These are phyloP conservation scores for Sarcodon aspratus DNA, from an alignment of 768 basidiomycete species.

Conservation along the genomic window DNA sequence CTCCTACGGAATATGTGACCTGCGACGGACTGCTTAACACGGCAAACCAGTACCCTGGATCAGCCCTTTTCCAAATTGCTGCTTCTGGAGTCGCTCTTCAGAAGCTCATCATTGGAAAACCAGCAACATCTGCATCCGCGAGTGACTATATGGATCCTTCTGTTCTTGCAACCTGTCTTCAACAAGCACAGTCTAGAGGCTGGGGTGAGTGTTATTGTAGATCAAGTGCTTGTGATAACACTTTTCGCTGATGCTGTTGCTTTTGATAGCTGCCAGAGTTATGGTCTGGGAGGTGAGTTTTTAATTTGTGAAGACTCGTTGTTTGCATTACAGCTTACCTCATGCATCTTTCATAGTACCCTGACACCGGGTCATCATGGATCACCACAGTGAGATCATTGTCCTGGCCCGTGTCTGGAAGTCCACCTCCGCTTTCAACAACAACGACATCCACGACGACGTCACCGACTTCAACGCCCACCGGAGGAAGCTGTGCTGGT, in stretches of 20 bases:
- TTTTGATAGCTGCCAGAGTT: conserved; percentile 21
- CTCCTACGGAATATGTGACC: conserved; percentile 49
- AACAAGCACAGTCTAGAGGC: conserved; percentile 43
- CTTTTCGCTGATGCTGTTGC: not conserved
- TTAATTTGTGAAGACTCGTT: too few species aligned
- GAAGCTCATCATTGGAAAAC: conserved; percentile 51
- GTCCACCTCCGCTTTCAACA: conserved; percentile 7
- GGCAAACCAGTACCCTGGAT: conserved; percentile 36
- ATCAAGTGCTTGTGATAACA: not conserved
- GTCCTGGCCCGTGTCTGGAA: conserved; percentile 18
- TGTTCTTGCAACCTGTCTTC: conserved; percentile 47
- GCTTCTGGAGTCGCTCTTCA: conserved; percentile 30
- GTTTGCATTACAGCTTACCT: too few species aligned
- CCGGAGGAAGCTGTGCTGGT: conserved; percentile 30
- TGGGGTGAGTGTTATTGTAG: conserved; percentile 43
- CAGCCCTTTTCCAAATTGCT: conserved; percentile 45
- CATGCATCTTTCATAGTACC: conserved; percentile 12
- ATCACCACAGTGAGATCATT: conserved; percentile 24
- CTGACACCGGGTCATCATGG: conserved; percentile 27
- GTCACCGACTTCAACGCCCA: conserved; percentile 4
- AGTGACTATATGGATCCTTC: conserved; percentile 48
- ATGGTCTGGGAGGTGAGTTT: conserved; percentile 21
- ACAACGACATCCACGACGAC: conserved; percentile 8
- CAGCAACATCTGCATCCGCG: conserved; percentile 27
- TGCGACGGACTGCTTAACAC: conserved; percentile 50